These are phyloP conservation scores for Pseudogymnoascus sp. DNA, from an alignment of 2,329 filamentous ascomycete species.

Conservation along the genomic window DNA sequence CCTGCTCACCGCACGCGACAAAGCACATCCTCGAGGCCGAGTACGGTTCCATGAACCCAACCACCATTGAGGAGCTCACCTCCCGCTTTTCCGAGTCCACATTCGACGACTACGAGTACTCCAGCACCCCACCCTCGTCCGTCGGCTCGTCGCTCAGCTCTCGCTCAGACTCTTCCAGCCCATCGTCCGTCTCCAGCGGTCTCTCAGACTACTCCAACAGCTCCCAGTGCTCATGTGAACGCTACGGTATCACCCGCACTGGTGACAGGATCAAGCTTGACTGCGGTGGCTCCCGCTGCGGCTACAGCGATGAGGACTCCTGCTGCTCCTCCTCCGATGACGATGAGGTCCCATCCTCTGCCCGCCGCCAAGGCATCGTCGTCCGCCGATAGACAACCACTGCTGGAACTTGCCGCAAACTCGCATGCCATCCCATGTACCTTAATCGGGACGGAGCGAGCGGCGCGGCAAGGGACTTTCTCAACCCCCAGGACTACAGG, in stretches of 20 bases:
- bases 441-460: slow-evolving; percentile 11
- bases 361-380: slow-evolving; percentile 59
- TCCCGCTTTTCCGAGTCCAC: slow-evolving; percentile 61
- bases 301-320: slow-evolving; percentile 64
- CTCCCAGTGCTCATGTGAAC: slow-evolving; percentile 83
- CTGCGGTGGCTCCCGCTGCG: slow-evolving; percentile 84
- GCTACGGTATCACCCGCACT: slow-evolving; percentile 91
- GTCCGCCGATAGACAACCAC: slow-evolving; percentile 33
- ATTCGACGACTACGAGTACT: slow-evolving; percentile 49
- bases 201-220: slow-evolving; percentile 71
- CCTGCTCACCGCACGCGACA: slow-evolving; percentile 79
- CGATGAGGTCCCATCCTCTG: slow-evolving; percentile 47
- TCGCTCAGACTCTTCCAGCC: slow-evolving; percentile 67
- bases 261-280: slow-evolving; percentile 93
- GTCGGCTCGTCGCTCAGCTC: slow-evolving; percentile 64
- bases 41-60: slow-evolving; percentile 55
- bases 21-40: slow-evolving; percentile 78
- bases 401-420: slow-evolving; percentile 5
- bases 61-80: slow-evolving; percentile 72
- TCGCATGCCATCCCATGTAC: background rate
- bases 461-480: background rate
- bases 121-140: slow-evolving; percentile 57
- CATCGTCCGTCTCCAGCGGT: slow-evolving; percentile 52
- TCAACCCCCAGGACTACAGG: slow-evolving; percentile 6
- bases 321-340: slow-evolving; percentile 64